Evolutionary conservation across 2,329 filamentous ascomycete species (phyloP).

Genomic region (Colletotrichum somersetense): DNA sequence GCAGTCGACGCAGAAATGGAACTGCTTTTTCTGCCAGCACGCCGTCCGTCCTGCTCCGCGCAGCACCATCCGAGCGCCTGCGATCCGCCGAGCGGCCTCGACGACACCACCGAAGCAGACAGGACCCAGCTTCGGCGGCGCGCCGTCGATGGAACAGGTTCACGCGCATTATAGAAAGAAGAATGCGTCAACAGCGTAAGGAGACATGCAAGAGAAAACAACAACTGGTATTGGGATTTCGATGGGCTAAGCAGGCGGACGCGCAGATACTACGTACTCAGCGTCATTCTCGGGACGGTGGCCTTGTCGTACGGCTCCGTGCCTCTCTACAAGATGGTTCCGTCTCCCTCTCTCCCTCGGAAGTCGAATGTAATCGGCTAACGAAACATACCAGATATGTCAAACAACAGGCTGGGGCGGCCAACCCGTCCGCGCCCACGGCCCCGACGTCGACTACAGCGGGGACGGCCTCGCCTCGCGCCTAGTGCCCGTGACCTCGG

Average conservation of each 20-base stretch:
- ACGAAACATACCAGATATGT: constrained; percentile 71
- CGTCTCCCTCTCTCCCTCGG: constrained; percentile 33
- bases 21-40: constrained; percentile 55
- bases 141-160: constrained; percentile 71
- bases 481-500: constrained; percentile 82
- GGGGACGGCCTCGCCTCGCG: constrained; percentile 78
- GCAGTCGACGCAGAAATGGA: constrained; percentile 49
- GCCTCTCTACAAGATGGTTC: constrained; percentile 88
- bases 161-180: constrained; percentile 73
- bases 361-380: constrained; percentile 19
- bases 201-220: constrained; percentile 9
- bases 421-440: constrained; percentile 87
- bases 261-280: constrained; percentile 78
- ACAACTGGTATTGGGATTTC: constrained; percentile 2
- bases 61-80: constrained; percentile 28
- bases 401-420: constrained; percentile 92
- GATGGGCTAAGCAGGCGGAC: constrained; percentile 41
- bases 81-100: constrained; percentile 47
- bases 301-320: constrained; percentile 87
- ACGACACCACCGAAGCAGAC: constrained; percentile 49
- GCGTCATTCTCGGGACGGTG: constrained; percentile 82
- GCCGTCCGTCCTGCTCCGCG: constrained; percentile 47
- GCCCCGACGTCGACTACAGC: constrained; percentile 57
- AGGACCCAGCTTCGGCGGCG: constrained; percentile 40
- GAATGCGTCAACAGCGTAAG: constrained; percentile 71